Evolutionary conservation across 495 filamentous ascomycete genomes (phyloP), one percentile per base, ranked within the genome.

Genomic region (Penicillium desertorum): DNA sequence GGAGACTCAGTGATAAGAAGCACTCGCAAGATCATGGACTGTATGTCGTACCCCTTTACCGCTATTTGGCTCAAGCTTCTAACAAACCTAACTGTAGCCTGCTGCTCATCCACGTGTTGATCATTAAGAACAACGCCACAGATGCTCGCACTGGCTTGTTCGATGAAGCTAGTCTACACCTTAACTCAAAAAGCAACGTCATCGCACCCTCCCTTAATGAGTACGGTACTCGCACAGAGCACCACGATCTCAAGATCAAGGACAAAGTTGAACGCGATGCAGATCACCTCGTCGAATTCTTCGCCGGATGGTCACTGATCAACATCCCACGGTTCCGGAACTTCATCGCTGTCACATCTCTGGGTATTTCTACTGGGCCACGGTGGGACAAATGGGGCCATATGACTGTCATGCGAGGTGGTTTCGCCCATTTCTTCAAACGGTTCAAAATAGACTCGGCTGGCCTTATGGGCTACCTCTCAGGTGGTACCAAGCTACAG

Each of bases 241-340:
- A 64, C 1, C 59, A 64, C 22, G 41, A 57, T n/a, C 58, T 59
- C 2, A 46, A 56, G 1, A 58, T 70, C 2, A 60, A 41, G 32
- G 63, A 58, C 10, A 69, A 68, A 27, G 48, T 57, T 2, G 58
- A 71, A 10, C 59, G 62, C 36, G 64, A 79, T 22, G 59, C 73
- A 16, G 71, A 76, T 51, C 66, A 72, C 36, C 61, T 81, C 8
- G 64, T 71, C 2, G 71, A 79, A 53, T 70, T 75, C 30, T 78
- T 80, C 50, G 74, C 78, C 4, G 75, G 76, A 5, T 81, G 74
- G 76, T 58, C 66, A 1, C 48, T 76, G 1, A 42, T 72, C 10
- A 65, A 77, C 37, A 50, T 63, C 5, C 59, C 72, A n/a, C 61
- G 65, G 3, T 76, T 75, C 52, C 66, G 75, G 1, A 62, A 61